Evolutionary conservation across 441 rosid genomes (phyloP).

Genomic region (Cnidoscolus chayamansa): DNA sequence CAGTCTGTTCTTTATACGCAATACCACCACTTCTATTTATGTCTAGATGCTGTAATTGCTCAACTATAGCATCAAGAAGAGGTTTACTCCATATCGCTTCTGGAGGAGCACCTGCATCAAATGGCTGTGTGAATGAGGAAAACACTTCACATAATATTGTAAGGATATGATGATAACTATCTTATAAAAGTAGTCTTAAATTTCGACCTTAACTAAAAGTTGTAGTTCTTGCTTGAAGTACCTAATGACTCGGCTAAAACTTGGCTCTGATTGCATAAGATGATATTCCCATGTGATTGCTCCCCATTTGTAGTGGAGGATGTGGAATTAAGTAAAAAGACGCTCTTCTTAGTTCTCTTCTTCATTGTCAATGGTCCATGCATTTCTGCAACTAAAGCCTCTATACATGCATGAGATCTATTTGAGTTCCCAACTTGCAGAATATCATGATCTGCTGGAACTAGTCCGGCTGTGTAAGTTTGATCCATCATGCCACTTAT

Average conservation of each 20-base stretch:
- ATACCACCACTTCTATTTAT: slow-evolving; percentile 29
- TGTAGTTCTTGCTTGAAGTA: slow-evolving; percentile 27
- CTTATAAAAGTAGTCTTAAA: background rate
- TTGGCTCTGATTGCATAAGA: slow-evolving; percentile 30
- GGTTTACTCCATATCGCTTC: slow-evolving; percentile 26
- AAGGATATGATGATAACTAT: slow-evolving; percentile 1
- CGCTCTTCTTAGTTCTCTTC: slow-evolving; percentile 46
- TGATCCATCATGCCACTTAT: slow-evolving; percentile 24
- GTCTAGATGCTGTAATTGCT: slow-evolving; percentile 42
- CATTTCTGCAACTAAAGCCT: slow-evolving; percentile 35
- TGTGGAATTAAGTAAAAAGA: slow-evolving; percentile 27
- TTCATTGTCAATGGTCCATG: slow-evolving; percentile 40
- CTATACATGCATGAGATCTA: slow-evolving; percentile 30
- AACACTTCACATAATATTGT: slow-evolving; percentile 8
- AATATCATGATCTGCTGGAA: slow-evolving; percentile 25
- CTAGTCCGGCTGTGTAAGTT: slow-evolving; percentile 26
- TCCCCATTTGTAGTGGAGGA: slow-evolving; percentile 28
- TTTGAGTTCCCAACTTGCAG: slow-evolving; percentile 25
- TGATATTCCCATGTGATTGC: slow-evolving; percentile 38
- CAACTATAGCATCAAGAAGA: slow-evolving; percentile 42
- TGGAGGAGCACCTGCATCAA: slow-evolving; percentile 49
- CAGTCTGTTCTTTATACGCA: slow-evolving; percentile 36
- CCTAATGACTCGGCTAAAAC: slow-evolving; percentile 40
- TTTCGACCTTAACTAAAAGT: background rate
- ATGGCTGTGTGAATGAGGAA: slow-evolving; percentile 21